Evolutionary conservation across 352 stramenopile species (phyloP).

Genomic region (Peronospora tabacina): DNA sequence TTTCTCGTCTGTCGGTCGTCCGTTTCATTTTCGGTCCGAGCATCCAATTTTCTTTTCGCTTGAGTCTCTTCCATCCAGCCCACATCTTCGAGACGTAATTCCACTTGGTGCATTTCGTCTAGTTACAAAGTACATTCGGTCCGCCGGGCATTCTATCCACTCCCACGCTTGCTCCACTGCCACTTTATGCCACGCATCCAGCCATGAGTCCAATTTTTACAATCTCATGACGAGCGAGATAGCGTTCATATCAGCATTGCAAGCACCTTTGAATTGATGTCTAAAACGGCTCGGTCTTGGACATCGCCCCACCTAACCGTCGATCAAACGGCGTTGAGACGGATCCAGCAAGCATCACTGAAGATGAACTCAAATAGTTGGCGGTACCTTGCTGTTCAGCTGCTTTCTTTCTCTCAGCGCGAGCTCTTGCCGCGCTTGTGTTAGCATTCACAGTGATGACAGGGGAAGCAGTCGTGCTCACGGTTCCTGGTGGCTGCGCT

Average conservation of each 20-base stretch:
- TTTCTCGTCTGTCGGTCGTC: constrained; percentile 22
- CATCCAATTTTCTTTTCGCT: constrained; percentile 28
- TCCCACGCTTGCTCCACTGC: constrained; percentile 6
- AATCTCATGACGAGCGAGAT: constrained; percentile 10
- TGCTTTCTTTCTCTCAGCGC: constrained; percentile 28
- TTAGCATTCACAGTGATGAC: constrained; percentile 35
- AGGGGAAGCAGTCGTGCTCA: constrained; percentile 30
- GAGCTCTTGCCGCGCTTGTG: constrained; percentile 27
- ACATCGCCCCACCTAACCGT: constrained; percentile 15
- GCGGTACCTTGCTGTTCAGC: constrained; percentile 18
- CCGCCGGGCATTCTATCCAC: constrained; percentile 12
- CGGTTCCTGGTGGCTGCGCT: constrained; percentile 31
- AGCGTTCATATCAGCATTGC: constrained; percentile 4
- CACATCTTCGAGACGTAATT: constrained; percentile 32
- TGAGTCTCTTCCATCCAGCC: constrained; percentile 33
- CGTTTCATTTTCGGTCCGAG: constrained; percentile 22
- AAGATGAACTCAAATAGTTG: constrained; percentile 23
- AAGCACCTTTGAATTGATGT: constrained; percentile 5
- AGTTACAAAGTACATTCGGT: constrained; percentile 38
- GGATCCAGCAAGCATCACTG: constrained; percentile 20
- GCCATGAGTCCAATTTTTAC: constrained; percentile 19
- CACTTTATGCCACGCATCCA: constrained; percentile 5
- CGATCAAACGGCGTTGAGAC: constrained; percentile 16
- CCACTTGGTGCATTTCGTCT: constrained; percentile 28
- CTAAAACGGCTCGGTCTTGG: constrained; percentile 31